Base-by-base conservation (phyloP, 768 basidiomycete genomes). In the Leccinum pellstonianum region DNA sequence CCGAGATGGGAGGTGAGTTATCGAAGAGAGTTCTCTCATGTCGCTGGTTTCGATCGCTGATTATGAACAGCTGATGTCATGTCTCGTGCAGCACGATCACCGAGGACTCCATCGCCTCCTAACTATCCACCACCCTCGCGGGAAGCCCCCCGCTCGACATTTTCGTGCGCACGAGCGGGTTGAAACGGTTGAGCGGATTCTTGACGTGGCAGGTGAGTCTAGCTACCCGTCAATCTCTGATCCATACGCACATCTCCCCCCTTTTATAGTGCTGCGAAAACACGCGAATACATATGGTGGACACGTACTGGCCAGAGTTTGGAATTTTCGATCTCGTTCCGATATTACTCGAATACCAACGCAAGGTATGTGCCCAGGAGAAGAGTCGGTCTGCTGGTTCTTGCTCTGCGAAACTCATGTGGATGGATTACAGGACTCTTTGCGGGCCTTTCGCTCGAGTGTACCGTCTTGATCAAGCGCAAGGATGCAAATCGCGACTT, bases 221-320 rank as follows among this genome's bases (percentile, higher is more conserved):
- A 9, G 17, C 29, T 11, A n/a, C 27, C 31, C 17, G 14, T 46
- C 47, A 5, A 29, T 15, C 5, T 9, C 4, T 48, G 23, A 48
- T 9, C 37, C 37, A 10, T 29, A 57, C 3, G 31, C 12, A 25
- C 23, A 49, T 23, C 48, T 7, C 48, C 3, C 12, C 7, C 3
- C 3, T 17, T 27, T 1, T 33, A 8, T 67, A 97, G 93, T 86
- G 87, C 62, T 87, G 81, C 55, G 87, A 95, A 66, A 73, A 89
- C 63, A 93, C 93, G 0, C 93, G 95, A 64, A 75, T 99, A 9
- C 93, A 98, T 68, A 95, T 97, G 72, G 82, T 86, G 19, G 76
- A 84, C 14, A 83, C 85, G 0, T 94, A 88, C 68, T 99, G 97
- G 97, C 97, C 97, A 0, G 88, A 95, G 56, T 96, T 97, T 68